A percentile compares a stretch with the other conserved stretches of the same genome.
Conservation (phyloP, 2,329 filamentous ascomycete species). For the Fusarium neocosmosporiellum region DNA sequence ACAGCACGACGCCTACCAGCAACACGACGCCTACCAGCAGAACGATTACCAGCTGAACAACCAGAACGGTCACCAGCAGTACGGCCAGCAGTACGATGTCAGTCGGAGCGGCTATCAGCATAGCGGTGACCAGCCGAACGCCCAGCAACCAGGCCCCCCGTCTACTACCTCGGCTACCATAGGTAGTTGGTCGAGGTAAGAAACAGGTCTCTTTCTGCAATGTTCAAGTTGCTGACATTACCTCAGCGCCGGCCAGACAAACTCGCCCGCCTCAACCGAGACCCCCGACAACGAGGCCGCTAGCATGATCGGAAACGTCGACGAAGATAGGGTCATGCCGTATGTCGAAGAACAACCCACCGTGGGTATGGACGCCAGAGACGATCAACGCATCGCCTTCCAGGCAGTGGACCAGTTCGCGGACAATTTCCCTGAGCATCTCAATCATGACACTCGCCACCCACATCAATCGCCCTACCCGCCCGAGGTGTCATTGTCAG, state of each 20-base stretch:
- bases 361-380: background rate
- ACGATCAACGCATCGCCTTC: background rate
- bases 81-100: background rate
- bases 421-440: background rate
- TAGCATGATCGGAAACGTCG: background rate
- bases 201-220: background rate
- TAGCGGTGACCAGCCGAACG: background rate
- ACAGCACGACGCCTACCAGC: background rate
- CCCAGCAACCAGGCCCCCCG: background rate
- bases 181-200: conserved; percentile 9
- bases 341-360: background rate
- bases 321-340: background rate
- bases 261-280: background rate
- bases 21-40: background rate
- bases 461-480: background rate
- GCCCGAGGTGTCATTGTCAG: background rate
- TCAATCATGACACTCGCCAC: background rate
- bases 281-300: background rate
- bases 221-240: background rate
- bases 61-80: background rate
- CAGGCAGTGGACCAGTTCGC: background rate
- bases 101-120: background rate
- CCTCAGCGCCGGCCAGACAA: background rate
- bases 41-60: background rate
- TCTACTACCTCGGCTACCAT: background rate